Conservation (phyloP, 208 protist genomes). For the Trypanosoma brucei region DNA sequence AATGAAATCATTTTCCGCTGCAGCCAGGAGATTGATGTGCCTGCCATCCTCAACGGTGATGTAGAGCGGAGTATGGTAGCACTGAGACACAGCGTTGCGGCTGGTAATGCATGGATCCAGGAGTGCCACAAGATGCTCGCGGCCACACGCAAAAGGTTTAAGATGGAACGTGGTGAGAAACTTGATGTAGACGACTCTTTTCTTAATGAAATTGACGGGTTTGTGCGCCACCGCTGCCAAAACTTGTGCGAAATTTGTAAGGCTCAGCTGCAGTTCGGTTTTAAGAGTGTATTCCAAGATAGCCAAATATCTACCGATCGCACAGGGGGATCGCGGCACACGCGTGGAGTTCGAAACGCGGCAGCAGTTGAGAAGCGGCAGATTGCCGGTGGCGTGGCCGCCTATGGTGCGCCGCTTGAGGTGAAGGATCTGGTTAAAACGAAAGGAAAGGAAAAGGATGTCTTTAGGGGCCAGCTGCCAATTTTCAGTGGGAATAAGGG, state of each 20-base stretch:
- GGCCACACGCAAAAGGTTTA: constrained; percentile 76
- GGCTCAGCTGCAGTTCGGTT: constrained; percentile 95
- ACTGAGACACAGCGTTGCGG: constrained; percentile 87
- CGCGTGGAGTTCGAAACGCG: constrained; percentile 6
- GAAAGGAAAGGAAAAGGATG: constrained; percentile 24
- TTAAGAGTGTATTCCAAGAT: constrained; percentile 43
- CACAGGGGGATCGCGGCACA: constrained; percentile 18
- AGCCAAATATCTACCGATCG: constrained; percentile 18
- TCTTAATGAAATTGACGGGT: constrained; percentile 97
- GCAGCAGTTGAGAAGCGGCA: background rate
- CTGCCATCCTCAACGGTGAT: constrained; percentile 93
- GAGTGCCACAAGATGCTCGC: constrained; percentile 86
- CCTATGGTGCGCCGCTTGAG: constrained; percentile 37
- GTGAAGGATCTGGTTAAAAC: constrained; percentile 66
- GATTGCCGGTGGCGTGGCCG: constrained; percentile 3
- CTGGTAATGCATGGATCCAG: constrained; percentile 91
- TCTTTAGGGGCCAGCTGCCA: constrained; percentile 80
- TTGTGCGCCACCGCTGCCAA: constrained; percentile 95
- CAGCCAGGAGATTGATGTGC: constrained; percentile 89
- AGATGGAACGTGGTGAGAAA: constrained; percentile 79
- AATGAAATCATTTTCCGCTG: constrained; percentile 96
- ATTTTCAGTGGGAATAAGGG: constrained; percentile 93
- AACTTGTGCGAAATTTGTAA: constrained; percentile 97
- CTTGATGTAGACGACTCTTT: constrained; percentile 92
- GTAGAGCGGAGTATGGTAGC: constrained; percentile 88